These are phyloP conservation scores for Citrus unshiu DNA, from an alignment of 345 rosid species.

Conservation along the genomic window DNA sequence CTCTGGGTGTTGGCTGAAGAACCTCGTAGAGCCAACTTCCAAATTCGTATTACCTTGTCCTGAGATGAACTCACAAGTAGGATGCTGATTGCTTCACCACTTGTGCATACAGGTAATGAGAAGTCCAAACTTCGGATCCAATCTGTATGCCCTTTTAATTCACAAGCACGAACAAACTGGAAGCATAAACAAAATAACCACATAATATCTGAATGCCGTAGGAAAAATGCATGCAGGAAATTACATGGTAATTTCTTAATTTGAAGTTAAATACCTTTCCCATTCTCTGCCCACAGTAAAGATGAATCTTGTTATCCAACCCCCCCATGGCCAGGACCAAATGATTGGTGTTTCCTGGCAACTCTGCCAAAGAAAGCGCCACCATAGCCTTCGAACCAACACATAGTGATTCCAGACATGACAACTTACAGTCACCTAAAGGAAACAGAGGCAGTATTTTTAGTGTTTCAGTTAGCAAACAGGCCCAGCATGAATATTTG, in stretches of 20 bases:
- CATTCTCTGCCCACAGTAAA: conserved; percentile 63
- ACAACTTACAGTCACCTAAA: conserved; percentile 63
- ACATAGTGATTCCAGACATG: conserved; percentile 50
- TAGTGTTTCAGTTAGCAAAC: neutral
- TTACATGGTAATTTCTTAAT: neutral
- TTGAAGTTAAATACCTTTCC: conserved; percentile 56
- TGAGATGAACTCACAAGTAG: conserved; percentile 94
- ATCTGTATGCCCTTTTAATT: conserved; percentile 90
- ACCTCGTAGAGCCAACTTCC: conserved; percentile 58
- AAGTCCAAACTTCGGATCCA: conserved; percentile 97
- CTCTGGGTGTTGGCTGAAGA: conserved; percentile 29
- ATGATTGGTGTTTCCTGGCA: conserved; percentile 61
- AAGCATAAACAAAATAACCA: conserved; percentile 14
- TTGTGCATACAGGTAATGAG: conserved; percentile 55
- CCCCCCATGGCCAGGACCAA: conserved; percentile 88
- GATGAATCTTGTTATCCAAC: conserved; percentile 75
- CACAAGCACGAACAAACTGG: conserved; percentile 78
- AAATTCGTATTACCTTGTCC: conserved; percentile 87
- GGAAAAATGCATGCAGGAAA: neutral
- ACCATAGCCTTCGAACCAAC: conserved; percentile 86
- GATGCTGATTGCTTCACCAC: conserved; percentile 41
- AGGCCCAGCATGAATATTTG: neutral
- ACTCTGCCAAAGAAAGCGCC: conserved; percentile 65
- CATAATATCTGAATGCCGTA: neutral
- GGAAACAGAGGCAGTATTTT: conserved; percentile 1